Conservation (phyloP, 495 filamentous ascomycete species). For the Podospora anserina region DNA sequence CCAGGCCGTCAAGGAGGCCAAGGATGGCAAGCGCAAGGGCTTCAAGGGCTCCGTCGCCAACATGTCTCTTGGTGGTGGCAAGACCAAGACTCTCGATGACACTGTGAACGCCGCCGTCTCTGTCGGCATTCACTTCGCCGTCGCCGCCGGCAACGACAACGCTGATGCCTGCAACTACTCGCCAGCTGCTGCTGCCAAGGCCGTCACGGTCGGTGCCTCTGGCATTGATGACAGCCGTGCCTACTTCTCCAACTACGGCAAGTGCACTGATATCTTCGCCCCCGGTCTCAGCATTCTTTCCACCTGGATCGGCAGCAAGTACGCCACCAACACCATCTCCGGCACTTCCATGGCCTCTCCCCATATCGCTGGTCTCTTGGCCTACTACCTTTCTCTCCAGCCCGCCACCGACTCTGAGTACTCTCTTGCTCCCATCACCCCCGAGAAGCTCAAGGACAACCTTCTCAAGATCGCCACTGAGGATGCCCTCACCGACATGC, state of each 20-base stretch:
- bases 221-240: conserved; percentile 92
- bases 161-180: conserved; percentile 99
- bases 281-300: conserved; percentile 95
- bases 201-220: conserved; percentile 94
- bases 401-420: conserved; percentile 83
- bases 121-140: conserved; percentile 92
- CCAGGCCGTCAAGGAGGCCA: conserved; percentile 68
- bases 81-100: conserved; percentile 81
- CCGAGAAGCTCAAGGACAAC: conserved; percentile 87
- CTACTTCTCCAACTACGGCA: conserved; percentile 99
- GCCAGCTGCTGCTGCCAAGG: conserved; percentile 88
- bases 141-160: conserved; percentile 98
- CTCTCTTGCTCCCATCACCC: conserved; percentile 83
- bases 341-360: conserved; percentile 99
- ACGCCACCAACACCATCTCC: conserved; percentile 95
- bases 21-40: conserved; percentile 80
- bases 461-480: conserved; percentile 80
- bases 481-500: conserved; percentile 78
- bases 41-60: conserved; percentile 99
- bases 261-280: conserved; percentile 99
- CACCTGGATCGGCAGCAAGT: conserved; percentile 95
- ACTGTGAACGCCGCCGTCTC: conserved; percentile 91
- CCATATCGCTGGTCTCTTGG: conserved; percentile 91
- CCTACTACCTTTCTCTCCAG: conserved; percentile 96
- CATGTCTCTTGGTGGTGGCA: conserved; percentile 98